These are phyloP conservation scores for Rhynchospora pubera DNA, from an alignment of 176 grass and related monocot genomes.

Conservation along the genomic window DNA sequence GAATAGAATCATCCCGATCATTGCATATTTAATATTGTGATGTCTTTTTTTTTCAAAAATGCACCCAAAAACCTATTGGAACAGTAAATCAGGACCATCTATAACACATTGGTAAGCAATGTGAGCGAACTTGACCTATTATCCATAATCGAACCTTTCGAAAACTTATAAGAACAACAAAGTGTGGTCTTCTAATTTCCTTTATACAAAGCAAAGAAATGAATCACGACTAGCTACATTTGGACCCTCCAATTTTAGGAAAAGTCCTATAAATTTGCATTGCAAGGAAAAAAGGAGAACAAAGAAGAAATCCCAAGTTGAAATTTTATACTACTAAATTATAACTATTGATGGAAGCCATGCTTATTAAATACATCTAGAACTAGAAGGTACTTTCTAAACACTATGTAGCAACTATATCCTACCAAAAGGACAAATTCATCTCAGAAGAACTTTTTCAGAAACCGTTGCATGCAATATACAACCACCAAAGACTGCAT, in stretches of 20 bases:
- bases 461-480: neutral
- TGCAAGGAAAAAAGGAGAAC: neutral
- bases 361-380: neutral
- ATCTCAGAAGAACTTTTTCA: neutral
- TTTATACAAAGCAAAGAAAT: too few species aligned
- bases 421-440: neutral
- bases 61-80: neutral
- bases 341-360: neutral
- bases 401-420: neutral
- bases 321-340: neutral
- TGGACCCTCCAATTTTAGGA: neutral
- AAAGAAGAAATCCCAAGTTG: neutral
- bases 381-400: neutral
- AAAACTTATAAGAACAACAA: too few species aligned
- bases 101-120: neutral
- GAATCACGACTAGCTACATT: too few species aligned
- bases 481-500: neutral
- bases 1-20: neutral
- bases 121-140: neutral
- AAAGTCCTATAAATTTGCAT: neutral
- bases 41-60: neutral
- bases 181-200: too few species aligned
- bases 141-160: too few species aligned
- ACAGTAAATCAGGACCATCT: neutral
- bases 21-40: neutral